Base-by-base conservation (phyloP, 176 grass and related monocot species). In the Oryza officinalis region DNA sequence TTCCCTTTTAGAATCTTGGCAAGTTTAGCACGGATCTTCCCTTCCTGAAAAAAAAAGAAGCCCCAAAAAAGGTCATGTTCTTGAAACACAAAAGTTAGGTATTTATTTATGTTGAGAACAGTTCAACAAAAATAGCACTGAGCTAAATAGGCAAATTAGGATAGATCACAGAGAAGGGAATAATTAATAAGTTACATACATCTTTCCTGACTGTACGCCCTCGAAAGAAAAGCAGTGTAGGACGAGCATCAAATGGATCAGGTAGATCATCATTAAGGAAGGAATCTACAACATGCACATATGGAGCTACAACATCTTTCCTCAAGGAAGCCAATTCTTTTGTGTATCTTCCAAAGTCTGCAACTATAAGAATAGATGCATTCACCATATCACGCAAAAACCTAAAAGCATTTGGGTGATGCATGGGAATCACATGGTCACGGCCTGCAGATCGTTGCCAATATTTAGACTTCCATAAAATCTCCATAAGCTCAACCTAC, bases 331-430 rank as follows among this genome's bases (percentile, higher is more conserved):
- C 88, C 77, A 99, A 38, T 63, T 92, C 76, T 85, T 88, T 84
- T 68, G 85, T 85, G 78, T 92, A 95, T 74, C 96, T 86, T 25
- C 89, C 96, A 72, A 99, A 99, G 89, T 99, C 96, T 82, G 93
- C 72, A 86, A 96, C 91, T 69, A 99, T 78, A 76, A 99, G 89
- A 89, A 99, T 88, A 20, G 96, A 99, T 54, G 91, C 89, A 86
- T 99, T 99, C 79, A 92, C 88, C 83, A 92, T 91, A 81, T 90
- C 81, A 47, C 91, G 60, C 72, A 88, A 45, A 78, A 99, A 99
- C 90, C 96, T 96, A 80, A 99, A 99, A 83, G 93, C 93, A 80
- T 98, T 98, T 4, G 96, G 93, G 73, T 98, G 96, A 88, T 98
- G 96, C 89, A 98, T 92, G 5, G 96, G 96, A 74, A 98, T 92